These are phyloP conservation scores for Septoria petroselini DNA, from an alignment of 2,329 filamentous ascomycete species.

Conservation along the genomic window DNA sequence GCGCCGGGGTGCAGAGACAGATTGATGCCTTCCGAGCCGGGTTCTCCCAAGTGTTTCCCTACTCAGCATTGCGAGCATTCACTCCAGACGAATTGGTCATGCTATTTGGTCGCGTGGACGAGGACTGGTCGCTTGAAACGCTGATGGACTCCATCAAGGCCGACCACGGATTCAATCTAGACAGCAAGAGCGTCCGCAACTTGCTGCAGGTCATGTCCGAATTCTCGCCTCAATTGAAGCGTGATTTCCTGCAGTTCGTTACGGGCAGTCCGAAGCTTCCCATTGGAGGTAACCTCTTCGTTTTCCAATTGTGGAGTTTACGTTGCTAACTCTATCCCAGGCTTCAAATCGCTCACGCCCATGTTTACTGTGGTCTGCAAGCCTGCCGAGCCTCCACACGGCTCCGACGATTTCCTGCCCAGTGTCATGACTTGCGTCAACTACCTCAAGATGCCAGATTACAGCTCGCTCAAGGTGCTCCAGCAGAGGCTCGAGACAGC, in stretches of 20 bases:
- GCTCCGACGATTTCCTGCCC: conserved; percentile 95
- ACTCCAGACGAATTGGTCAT: conserved; percentile 93
- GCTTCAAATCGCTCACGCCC: conserved; percentile 92
- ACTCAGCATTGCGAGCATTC: conserved; percentile 85
- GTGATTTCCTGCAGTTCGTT: conserved; percentile 95
- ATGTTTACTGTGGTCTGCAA: conserved; percentile 99
- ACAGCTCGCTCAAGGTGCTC: conserved; percentile 74
- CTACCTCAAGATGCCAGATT: conserved; percentile 96
- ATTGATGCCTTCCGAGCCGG: conserved; percentile 86
- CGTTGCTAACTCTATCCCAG: conserved; percentile 50
- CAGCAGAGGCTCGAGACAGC: conserved; percentile 76
- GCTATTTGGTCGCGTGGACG: conserved; percentile 86
- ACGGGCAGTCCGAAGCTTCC: conserved; percentile 97
- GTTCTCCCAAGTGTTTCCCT: conserved; percentile 95
- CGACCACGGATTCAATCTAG: conserved; percentile 97
- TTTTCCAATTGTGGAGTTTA: too few species aligned
- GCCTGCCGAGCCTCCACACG: conserved; percentile 90
- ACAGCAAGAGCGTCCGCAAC: conserved; percentile 92
- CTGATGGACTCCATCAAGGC: conserved; percentile 98
- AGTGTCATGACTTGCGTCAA: conserved; percentile 99
- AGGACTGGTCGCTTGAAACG: conserved; percentile 97
- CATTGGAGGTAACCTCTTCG: conserved; percentile 94
- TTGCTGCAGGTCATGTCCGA: conserved; percentile 93
- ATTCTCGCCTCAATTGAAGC: conserved; percentile 67
- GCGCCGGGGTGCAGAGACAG: conserved; percentile 81